A percentile compares a stretch with the other conserved stretches of the same genome.
phyloP scores from a whole-genome alignment of 1,139 yeast species.

The Diutina catenulata region DNA sequence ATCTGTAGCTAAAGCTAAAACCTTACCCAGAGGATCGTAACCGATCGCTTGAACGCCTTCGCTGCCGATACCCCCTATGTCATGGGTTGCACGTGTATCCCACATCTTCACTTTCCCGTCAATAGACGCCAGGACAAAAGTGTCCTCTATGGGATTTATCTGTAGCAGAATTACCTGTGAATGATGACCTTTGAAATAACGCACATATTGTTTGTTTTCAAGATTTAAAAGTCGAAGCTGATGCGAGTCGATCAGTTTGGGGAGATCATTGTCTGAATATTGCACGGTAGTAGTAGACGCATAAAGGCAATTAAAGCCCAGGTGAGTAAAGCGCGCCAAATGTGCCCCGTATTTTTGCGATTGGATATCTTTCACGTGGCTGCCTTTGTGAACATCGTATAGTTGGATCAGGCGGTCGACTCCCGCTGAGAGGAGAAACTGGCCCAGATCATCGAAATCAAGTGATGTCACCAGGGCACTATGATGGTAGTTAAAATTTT shows the following conservation, averaged over 20 bases:
- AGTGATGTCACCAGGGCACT: constrained; percentile 61
- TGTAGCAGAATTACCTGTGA: constrained; percentile 62
- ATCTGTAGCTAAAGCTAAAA: constrained; percentile 58
- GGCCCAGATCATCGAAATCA: constrained; percentile 81
- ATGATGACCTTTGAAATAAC: constrained; percentile 83
- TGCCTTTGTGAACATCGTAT: constrained; percentile 67
- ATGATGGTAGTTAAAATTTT: constrained; percentile 46
- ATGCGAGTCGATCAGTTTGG: no score
- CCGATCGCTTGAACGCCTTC: constrained; percentile 50
- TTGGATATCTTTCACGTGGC: constrained; percentile 51
- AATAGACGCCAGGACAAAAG: constrained; percentile 54
- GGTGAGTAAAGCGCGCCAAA: constrained; percentile 73
- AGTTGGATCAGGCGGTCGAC: constrained; percentile 77
- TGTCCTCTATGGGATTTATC: constrained; percentile 61
- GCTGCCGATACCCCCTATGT: constrained; percentile 51
- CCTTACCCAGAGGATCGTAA: constrained; percentile 74
- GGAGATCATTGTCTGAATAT: no score
- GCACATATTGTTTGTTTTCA: constrained; percentile 64
- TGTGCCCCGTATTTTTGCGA: constrained; percentile 92
- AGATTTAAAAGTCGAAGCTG: constrained; percentile 66
- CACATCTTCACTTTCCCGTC: constrained; percentile 80
- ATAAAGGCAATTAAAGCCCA: constrained; percentile 58
- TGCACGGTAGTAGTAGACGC: constrained; percentile 56
- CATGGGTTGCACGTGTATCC: constrained; percentile 61
- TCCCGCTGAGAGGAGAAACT: constrained; percentile 64